Base-by-base conservation (phyloP, 371 early-diverging fungal species). In the Circinella minor region DNA sequence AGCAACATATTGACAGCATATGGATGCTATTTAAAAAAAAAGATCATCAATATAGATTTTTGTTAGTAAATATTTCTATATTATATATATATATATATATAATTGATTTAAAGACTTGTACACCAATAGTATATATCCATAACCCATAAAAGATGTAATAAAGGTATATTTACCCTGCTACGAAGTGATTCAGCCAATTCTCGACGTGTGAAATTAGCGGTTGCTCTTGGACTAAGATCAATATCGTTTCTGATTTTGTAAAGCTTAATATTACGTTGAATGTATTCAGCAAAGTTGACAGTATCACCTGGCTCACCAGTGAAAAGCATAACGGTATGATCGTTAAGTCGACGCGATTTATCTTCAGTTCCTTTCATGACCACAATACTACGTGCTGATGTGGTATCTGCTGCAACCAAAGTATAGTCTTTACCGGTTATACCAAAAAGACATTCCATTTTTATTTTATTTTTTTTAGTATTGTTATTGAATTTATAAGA, bases 291-390 rank as follows among this genome's bases (percentile, higher is more conserved):
- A 86, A 98, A 98, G 76, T 95, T 92, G 57, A 93, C 92, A 5
- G 95, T 92, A 75, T 98, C 99, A 63, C 98, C 98, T n/a, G 95
- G 86, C 79, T 96, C 98, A 69, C 99, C 99, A 47, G 91, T 82
- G 71, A 90, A 96, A 48, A 94, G 78, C 90, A 99, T 85, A 15
- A 95, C 73, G 15, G 92, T 91, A 75, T 95, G 90, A 66, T 90
- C 77, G 82, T 91, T 94, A 66, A 99, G 87, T 37, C 85, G 81
- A 67, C 94, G 90, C 47, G 93, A 89, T 82, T 96, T 97, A 87
- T 96, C 95, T 76, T 95, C 94, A 51, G 90, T 91, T 69, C 87
- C 84, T 82, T 98, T 98, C 90, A 97, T 90, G 61, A 96, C 93
- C 34, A 95, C 93, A 75, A 98, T 97, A 63, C 95, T 95, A 48